A percentile compares a stretch with the other conserved stretches of the same genome.
Conservation (phyloP, 1,139 yeast species). For the Blastobotrys petasosporus region DNA sequence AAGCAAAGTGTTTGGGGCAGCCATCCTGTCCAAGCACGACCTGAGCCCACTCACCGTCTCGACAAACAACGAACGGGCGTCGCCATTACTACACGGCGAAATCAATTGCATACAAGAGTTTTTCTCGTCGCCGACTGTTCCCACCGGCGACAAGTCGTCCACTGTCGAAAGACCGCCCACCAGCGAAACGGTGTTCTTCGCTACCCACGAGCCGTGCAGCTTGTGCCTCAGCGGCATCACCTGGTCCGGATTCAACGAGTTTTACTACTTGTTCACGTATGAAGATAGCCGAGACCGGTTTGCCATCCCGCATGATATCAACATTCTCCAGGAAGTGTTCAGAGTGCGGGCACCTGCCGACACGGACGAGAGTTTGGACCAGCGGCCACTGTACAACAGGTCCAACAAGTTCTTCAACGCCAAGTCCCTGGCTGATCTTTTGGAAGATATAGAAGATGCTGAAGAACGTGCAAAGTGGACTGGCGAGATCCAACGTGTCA, state of each 20-base stretch:
- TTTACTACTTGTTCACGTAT: slow-evolving; percentile 21
- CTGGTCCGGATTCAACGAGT: slow-evolving; percentile 25
- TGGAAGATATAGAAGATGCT: neutral
- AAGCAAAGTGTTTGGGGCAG: slow-evolving; percentile 23
- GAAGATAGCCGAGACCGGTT: slow-evolving; percentile 21
- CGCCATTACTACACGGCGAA: slow-evolving; percentile 23
- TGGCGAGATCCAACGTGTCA: neutral
- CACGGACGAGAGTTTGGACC: slow-evolving; percentile 4
- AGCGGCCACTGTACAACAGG: slow-evolving; percentile 19
- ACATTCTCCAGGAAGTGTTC: slow-evolving; percentile 19
- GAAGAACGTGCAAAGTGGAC: neutral
- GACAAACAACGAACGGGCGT: slow-evolving; percentile 18
- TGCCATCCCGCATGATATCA: slow-evolving; percentile 20
- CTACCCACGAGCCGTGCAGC: slow-evolving; percentile 26
- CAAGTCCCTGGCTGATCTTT: slow-evolving; percentile 3
- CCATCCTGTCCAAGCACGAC: slow-evolving; percentile 18
- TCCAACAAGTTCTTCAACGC: slow-evolving; percentile 17
- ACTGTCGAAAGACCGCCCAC: slow-evolving; percentile 15
- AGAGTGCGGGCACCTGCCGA: slow-evolving; percentile 17
- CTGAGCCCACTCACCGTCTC: slow-evolving; percentile 18
- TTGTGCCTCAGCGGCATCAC: slow-evolving; percentile 23
- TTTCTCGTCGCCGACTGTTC: slow-evolving; percentile 5
- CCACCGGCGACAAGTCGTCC: slow-evolving; percentile 11
- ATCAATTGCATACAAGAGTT: slow-evolving; percentile 19
- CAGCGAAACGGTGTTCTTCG: slow-evolving; percentile 20